Evolutionary conservation across 345 rosid species (phyloP), one percentile per base, ranked within the genome.

Genomic region (Noccaea caerulescens): DNA sequence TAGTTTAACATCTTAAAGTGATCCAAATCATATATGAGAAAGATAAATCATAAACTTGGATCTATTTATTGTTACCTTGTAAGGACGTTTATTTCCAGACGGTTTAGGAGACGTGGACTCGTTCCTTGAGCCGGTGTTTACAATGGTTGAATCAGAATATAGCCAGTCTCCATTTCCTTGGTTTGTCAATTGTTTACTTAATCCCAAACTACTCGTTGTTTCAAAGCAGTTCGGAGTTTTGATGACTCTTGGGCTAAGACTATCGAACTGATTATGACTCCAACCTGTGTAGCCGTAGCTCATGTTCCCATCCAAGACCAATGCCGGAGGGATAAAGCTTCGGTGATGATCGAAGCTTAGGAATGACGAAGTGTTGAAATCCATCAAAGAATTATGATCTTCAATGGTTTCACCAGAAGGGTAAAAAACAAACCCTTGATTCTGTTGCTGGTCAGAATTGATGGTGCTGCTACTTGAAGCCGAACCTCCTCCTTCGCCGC

Each of bases 321-420:
- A 57, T 7, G 53, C 12, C 2, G 51, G 52, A 54, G 62, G 57
- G 14, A 8, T 9, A 47, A 58, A 46, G 39, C n/a, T 27, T 38
- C 55, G 63, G 10, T 69, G 72, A 53, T 76, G 85, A 64, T 81
- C 79, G 23, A 87, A 86, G 80, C 83, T 87, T 37, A 86, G 83
- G 58, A 87, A 69, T 62, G 95, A 84, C 38, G 82, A 60, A 7
- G 11, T 80, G 72, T 81, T 72, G 86, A 91, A 88, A 53, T 84
- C 76, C 70, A 91, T 83, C 79, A 84, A 69, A 55, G 95, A 83
- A 30, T 75, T 76, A 62, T 53, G 72, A 58, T 82, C 84, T 55
- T 80, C 78, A 16, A 47, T 23, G 12, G 66, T 11, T 56, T 73
- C 71, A 32, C 3, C 12, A 9, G 81, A 63, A 27, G 67, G 77